Evolutionary conservation across 768 basidiomycete genomes (phyloP), one percentile per base, ranked within the genome.

Genomic region (Russula sp.): DNA sequence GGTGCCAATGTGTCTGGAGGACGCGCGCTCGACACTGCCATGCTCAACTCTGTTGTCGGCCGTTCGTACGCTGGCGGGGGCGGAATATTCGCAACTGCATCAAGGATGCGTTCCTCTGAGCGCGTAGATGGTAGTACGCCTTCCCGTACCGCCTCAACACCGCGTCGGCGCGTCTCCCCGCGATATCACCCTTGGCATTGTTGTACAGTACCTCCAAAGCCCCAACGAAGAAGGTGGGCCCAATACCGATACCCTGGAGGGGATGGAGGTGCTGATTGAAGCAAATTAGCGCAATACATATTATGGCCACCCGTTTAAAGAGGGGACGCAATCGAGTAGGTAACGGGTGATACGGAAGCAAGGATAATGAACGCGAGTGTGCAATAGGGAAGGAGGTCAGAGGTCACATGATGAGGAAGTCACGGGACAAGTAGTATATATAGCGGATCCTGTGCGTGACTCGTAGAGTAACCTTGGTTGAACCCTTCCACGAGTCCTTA

Each of bases 291-390:
- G 97, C 97, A 69, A 98, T 89, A 77, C 94, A 95, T 71, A 99
- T 99, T 70, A 99, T 96, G 51, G 87, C 94, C 59, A 99, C 94
- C 31, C 97, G 93, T 75, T 99, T 99, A 77, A 98, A 85, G 70
- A 99, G 98, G 85, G 4, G 94, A 97, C 3, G 97, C 97, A 73
- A 99, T 98, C 57, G 93, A 96, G 76, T 99, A 99, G 0, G 97
- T 98, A 68, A 99, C 97, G 20, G 97, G 96, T 11, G 96, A 98
- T 3, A 94, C 96, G 34, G 91, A 92, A 2, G 96, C 87, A 52
- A 99, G 85, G 71, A 99, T 92, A 72, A 95, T 82, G 77, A 99
- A 99, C 35, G 97, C 97, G 70, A 98, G n/a, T n/a, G n/a, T n/a
- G n/a, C n/a, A n/a, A n/a, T n/a, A n/a, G n/a, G n/a, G n/a, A n/a